phyloP scores from a whole-genome alignment of 2,329 filamentous ascomycete genomes.

The Penicillium brasilianum region DNA sequence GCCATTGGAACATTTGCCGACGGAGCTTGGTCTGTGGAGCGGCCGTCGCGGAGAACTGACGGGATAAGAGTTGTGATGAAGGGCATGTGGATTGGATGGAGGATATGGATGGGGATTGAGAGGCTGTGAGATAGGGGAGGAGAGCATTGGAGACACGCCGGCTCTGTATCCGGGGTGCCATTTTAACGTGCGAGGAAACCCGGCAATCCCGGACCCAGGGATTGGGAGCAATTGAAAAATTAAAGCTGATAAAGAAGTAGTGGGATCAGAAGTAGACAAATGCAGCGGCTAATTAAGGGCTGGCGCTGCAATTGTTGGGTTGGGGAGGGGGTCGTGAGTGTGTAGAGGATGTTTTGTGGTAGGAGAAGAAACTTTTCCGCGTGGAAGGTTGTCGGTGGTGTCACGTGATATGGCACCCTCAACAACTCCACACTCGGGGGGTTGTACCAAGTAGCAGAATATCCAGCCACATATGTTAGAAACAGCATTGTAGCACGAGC shows the following conservation, averaged over 20 bases:
- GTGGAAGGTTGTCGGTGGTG: constrained; percentile 21
- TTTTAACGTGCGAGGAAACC: constrained; percentile 28
- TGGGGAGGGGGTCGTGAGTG: constrained; percentile 13
- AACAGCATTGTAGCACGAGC: not conserved
- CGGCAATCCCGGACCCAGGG: constrained; percentile 7
- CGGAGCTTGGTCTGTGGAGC: constrained; percentile 55
- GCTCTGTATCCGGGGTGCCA: constrained; percentile 49
- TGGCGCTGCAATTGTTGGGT: constrained; percentile 28
- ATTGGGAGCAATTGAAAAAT: constrained; percentile 10
- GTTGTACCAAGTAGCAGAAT: not conserved
- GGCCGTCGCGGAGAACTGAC: constrained; percentile 42
- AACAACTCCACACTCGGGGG: not conserved
- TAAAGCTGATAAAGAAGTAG: not conserved
- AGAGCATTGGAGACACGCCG: constrained; percentile 42
- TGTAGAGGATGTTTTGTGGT: constrained; percentile 24
- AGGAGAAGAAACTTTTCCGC: constrained; percentile 41
- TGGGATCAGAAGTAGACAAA: not conserved
- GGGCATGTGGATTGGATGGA: constrained; percentile 24
- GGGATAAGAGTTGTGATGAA: constrained; percentile 30
- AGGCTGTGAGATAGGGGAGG: constrained; percentile 40
- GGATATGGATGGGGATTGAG: constrained; percentile 32
- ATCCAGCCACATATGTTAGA: not conserved
- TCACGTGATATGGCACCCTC: constrained; percentile 27
- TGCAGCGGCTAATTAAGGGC: constrained; percentile 14
- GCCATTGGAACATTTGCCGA: constrained; percentile 63